Evolutionary conservation across 2,329 filamentous ascomycete genomes (phyloP).

Genomic region (Fusarium bulbicola): DNA sequence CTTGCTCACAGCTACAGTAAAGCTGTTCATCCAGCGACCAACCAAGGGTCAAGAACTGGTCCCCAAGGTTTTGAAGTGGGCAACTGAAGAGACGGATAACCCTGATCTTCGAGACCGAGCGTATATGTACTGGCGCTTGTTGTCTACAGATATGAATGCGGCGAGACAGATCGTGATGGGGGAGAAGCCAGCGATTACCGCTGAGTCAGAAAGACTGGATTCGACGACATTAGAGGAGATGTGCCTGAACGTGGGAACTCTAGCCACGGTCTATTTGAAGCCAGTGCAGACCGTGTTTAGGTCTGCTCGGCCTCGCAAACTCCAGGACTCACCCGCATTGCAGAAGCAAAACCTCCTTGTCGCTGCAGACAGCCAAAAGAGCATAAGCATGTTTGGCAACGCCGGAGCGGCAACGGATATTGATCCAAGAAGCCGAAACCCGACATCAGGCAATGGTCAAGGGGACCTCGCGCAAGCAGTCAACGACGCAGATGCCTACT

Average conservation of each 20-base stretch:
- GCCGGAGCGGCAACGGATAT: constrained; percentile 62
- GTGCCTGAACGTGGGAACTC: constrained; percentile 93
- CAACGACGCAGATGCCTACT: constrained; percentile 89
- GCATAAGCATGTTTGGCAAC: constrained; percentile 65
- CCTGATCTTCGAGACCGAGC: constrained; percentile 94
- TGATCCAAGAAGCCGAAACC: constrained; percentile 52
- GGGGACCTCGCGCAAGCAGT: constrained; percentile 75
- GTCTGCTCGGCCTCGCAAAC: constrained; percentile 79
- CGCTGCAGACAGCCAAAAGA: constrained; percentile 64
- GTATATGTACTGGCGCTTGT: constrained; percentile 99
- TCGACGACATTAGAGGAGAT: constrained; percentile 93
- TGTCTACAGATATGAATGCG: constrained; percentile 88
- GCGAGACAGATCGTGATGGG: constrained; percentile 95
- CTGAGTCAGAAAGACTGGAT: constrained; percentile 94
- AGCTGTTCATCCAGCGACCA: constrained; percentile 95
- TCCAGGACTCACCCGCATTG: constrained; percentile 85
- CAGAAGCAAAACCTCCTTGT: constrained; percentile 74
- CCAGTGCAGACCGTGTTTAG: constrained; percentile 98
- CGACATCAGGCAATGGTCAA: constrained; percentile 40
- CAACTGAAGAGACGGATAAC: constrained; percentile 98
- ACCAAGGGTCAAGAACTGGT: constrained; percentile 95
- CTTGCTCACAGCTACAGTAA: constrained; percentile 93
- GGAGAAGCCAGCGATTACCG: constrained; percentile 94
- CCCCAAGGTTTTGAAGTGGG: constrained; percentile 96
- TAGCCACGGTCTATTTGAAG: constrained; percentile 97